Conservation (phyloP, 2,329 filamentous ascomycete genomes). For the Ophiostoma perfectum region DNA sequence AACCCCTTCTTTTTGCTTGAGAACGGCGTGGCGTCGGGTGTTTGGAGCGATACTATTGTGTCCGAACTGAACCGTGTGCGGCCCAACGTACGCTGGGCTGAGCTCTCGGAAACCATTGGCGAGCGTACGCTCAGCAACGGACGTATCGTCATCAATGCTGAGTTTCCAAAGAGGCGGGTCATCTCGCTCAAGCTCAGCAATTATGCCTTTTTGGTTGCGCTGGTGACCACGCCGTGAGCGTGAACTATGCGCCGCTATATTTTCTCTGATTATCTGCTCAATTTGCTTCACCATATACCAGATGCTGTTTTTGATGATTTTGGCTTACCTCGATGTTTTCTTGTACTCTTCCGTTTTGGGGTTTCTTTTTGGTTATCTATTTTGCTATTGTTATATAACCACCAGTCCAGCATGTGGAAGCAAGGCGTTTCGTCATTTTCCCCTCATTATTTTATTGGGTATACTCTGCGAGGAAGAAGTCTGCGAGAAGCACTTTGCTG, state of each 20-base stretch:
- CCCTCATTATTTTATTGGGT: background rate
- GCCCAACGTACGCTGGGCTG: constrained; percentile 53
- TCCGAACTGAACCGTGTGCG: constrained; percentile 54
- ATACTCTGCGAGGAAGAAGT: no score
- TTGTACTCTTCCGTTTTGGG: background rate
- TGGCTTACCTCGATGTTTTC: background rate
- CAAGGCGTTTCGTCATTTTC: constrained; percentile 11
- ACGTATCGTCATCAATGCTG: constrained; percentile 51
- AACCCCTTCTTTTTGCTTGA: constrained; percentile 67
- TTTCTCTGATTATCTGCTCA: constrained; percentile 28
- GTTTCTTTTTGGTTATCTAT: background rate
- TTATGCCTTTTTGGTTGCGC: constrained; percentile 46
- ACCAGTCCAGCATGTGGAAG: constrained; percentile 13
- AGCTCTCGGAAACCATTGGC: constrained; percentile 60
- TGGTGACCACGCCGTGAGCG: constrained; percentile 25
- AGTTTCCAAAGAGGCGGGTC: constrained; percentile 48
- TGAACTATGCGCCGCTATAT: no score
- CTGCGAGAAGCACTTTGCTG: no score
- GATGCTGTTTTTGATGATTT: background rate
- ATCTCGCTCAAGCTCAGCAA: constrained; percentile 54
- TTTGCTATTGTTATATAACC: background rate
- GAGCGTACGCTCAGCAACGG: constrained; percentile 55
- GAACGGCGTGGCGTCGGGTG: constrained; percentile 57
- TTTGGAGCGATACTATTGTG: constrained; percentile 67
- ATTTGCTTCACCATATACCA: constrained; percentile 12